Conservation (phyloP, 164 flowering plant species). For the Stephania cephalantha region DNA sequence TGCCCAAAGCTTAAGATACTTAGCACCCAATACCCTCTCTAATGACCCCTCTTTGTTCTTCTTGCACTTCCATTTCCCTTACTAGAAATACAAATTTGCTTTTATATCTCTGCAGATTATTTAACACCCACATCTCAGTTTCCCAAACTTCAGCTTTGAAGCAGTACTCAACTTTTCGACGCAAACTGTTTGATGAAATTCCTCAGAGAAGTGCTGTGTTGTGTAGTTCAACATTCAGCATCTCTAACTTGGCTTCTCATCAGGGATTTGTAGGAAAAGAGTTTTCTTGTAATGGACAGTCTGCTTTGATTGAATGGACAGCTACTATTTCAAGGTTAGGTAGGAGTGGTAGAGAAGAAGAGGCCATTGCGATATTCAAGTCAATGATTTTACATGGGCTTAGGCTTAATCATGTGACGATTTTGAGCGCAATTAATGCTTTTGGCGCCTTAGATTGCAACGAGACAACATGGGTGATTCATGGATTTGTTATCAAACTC, state of each 20-base stretch:
- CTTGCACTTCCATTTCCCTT: not conserved
- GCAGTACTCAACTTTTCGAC: not conserved
- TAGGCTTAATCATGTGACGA: conserved; percentile 38
- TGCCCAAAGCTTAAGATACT: not conserved
- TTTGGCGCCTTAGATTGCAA: conserved; percentile 12
- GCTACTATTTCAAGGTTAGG: conserved; percentile 34
- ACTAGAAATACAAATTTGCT: not conserved
- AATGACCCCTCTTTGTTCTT: conserved; percentile 5
- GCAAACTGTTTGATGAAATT: conserved; percentile 23
- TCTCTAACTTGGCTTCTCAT: conserved; percentile 3
- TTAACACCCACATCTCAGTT: not conserved
- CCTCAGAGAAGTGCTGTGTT: conserved; percentile 12
- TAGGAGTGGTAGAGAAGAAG: conserved; percentile 17
- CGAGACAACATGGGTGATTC: conserved; percentile 23
- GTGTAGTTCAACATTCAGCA: conserved; percentile 1
- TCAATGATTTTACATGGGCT: conserved; percentile 30
- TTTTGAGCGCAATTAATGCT: conserved; percentile 35
- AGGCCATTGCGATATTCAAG: conserved; percentile 37
- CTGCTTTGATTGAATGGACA: conserved; percentile 31
- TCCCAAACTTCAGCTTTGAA: not conserved
- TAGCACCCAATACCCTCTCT: not conserved
- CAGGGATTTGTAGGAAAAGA: conserved; percentile 7
- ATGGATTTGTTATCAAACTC: conserved; percentile 34
- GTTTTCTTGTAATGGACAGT: conserved; percentile 15
- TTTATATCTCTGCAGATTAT: not conserved